Evolutionary conservation across 108 stramenopile species (phyloP), one percentile per base, ranked within the genome.

Genomic region (Fragilaria radians): DNA sequence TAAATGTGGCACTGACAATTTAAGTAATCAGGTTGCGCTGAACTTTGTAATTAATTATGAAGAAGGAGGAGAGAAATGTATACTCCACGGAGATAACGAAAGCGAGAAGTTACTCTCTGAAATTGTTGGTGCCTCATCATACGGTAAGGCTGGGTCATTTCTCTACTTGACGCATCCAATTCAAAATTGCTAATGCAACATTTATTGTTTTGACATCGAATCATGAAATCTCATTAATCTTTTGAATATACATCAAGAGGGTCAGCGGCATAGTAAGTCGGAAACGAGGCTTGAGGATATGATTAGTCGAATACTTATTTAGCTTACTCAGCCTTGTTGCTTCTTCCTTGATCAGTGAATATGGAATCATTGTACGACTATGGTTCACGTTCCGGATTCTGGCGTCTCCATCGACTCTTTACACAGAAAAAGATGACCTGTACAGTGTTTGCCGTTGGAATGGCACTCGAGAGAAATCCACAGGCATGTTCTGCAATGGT

Each of bases 41-140:
- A 93, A 94, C 57, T 82, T 97, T 52, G 96, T 97, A 36, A 79
- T 97, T 52, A 97, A 97, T 76, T 97, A 95, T 70, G 96, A 97
- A 73, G 96, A 97, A 56, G 96, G 96, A 5, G 91, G 91, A 14
- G 96, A 97, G 59, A 84, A 69, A 59, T 89, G 88, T 45, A 54
- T 77, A 24, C 65, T 95, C 51, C 91, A 90, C 65, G 85, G 90
- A 0, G 90, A 92, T 63, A 32, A 32, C 19, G 79, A 82, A 62
- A 83, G 77, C 34, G 85, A 90, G 68, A 72, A 83, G 57, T 74
- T 96, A 46, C 73, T 96, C 28, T 78, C 82, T 23, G 96, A 96
- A 64, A 94, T 94, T 59, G 84, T 87, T 24, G 91, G 90, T 22
- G 85, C 85, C 7, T 46, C 52, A 29, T 72, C 89, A 17, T 57